Evolutionary conservation across 163 green algal genomes (phyloP).

Genomic region (Scenedesmus sp.): DNA sequence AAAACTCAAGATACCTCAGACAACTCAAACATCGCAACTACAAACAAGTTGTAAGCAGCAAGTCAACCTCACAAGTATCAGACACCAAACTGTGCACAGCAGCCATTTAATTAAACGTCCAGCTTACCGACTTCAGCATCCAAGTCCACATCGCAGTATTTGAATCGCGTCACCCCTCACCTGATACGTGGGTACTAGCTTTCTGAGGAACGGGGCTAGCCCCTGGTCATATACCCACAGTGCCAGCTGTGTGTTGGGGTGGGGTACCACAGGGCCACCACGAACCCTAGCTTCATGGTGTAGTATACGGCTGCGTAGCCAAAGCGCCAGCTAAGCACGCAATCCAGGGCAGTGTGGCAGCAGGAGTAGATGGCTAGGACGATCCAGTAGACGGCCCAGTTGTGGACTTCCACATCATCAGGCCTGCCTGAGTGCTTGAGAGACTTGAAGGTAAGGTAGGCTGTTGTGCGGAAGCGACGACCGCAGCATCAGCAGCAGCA

Average conservation of each 20-base stretch:
- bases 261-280: slow-evolving; percentile 85
- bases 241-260: slow-evolving; percentile 64
- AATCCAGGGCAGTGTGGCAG: slow-evolving; percentile 58
- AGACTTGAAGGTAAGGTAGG: slow-evolving; percentile 2
- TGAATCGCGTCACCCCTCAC: neutral
- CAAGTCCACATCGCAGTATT: too few species aligned
- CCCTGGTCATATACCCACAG: slow-evolving; percentile 61
- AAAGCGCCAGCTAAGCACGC: slow-evolving; percentile 67
- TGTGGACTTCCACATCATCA: slow-evolving; percentile 19
- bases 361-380: slow-evolving; percentile 72
- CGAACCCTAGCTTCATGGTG: slow-evolving; percentile 81
- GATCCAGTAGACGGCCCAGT: slow-evolving; percentile 79
- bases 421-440: neutral
- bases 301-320: slow-evolving; percentile 71
- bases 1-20: too few species aligned
- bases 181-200: neutral
- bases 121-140: too few species aligned
- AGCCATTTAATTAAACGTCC: too few species aligned
- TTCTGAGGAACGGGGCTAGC: neutral
- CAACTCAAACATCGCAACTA: too few species aligned
- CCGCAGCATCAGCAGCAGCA: too few species aligned
- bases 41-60: too few species aligned
- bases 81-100: too few species aligned
- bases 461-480: too few species aligned
- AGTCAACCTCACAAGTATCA: too few species aligned